Conservation (phyloP, 176 grass and related monocot species). For the Miscanthus lutarioriparius region DNA sequence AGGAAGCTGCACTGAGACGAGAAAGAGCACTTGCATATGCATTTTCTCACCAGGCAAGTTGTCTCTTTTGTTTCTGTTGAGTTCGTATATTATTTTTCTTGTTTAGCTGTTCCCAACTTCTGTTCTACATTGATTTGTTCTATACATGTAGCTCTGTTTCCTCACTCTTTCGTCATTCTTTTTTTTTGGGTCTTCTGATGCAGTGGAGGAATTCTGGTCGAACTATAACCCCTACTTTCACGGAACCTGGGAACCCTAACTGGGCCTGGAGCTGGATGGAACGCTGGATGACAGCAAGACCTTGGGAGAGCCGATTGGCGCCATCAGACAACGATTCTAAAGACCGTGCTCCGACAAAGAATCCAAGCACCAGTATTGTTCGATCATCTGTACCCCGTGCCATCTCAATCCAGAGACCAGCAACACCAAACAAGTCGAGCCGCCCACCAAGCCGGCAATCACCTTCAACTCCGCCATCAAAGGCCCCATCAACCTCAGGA, state of each 20-base stretch:
- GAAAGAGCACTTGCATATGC: constrained; percentile 94
- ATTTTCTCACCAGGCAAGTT: constrained; percentile 89
- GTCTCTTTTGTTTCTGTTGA: not conserved
- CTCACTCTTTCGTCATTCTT: not conserved
- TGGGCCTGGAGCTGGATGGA: constrained; percentile 99
- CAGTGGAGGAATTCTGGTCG: constrained; percentile 81
- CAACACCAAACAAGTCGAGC: constrained; percentile 56
- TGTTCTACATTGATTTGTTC: not conserved
- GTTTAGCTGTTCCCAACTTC: not conserved
- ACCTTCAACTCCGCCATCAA: constrained; percentile 67
- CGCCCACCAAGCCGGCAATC: constrained; percentile 63
- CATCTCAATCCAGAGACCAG: constrained; percentile 43
- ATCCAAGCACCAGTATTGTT: not conserved
- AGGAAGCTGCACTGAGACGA: constrained; percentile 86
- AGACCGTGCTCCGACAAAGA: constrained; percentile 34
- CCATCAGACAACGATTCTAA: constrained; percentile 58
- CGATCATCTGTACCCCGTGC: constrained; percentile 26
- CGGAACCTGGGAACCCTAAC: constrained; percentile 74
- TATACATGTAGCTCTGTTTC: not conserved
- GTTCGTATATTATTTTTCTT: not conserved
- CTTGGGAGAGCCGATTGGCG: constrained; percentile 54
- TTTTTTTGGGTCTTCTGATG: not conserved
- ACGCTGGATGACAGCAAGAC: constrained; percentile 80
- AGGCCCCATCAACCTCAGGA: constrained; percentile 37
- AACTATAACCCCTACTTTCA: constrained; percentile 59